Percentiles rank a stretch among this genome's conserved stretches.
These are phyloP conservation scores for Agrocybe praecox DNA, from an alignment of 768 basidiomycete species.

Conservation along the genomic window DNA sequence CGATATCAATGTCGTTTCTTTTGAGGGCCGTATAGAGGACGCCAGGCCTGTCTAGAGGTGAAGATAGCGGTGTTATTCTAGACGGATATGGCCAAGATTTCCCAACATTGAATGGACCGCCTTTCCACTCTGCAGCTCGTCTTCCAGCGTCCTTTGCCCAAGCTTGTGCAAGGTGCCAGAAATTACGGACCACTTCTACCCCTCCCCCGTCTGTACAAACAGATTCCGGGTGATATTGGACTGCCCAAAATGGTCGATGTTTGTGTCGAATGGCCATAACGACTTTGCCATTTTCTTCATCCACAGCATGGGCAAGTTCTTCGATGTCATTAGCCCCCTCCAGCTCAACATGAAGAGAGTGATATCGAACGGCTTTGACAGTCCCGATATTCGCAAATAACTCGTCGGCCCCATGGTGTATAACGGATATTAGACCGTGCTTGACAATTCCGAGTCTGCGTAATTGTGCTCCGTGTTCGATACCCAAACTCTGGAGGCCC, in stretches of 20 bases:
- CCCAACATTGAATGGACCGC: conserved; percentile 34
- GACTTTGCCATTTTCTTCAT: conserved; percentile 67
- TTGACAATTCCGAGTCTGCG: conserved; percentile 68
- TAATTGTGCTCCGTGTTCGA: conserved; percentile 65
- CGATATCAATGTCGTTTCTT: conserved; percentile 41
- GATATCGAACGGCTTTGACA: conserved; percentile 74
- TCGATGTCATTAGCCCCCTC: conserved; percentile 51
- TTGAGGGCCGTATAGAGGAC: conserved; percentile 41
- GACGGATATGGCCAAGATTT: conserved; percentile 58
- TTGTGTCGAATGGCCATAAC: conserved; percentile 76
- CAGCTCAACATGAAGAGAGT: conserved; percentile 71
- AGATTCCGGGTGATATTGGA: conserved; percentile 91
- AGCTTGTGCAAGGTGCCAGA: conserved; percentile 66
- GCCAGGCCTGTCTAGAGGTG: conserved; percentile 19
- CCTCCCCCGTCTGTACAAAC: conserved; percentile 73
- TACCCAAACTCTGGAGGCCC: conserved; percentile 75
- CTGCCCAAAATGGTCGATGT: conserved; percentile 77
- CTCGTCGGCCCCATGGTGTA: conserved; percentile 59
- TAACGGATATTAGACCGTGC: conserved; percentile 72
- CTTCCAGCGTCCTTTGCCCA: conserved; percentile 53
- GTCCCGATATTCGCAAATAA: conserved; percentile 60
- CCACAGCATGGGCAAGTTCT: conserved; percentile 73
- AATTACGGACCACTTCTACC: conserved; percentile 67
- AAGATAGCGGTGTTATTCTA: conserved; percentile 23
- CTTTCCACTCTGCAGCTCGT: conserved; percentile 42